Conservation (phyloP, 495 filamentous ascomycete genomes). For the Penicillium roqueforti region DNA sequence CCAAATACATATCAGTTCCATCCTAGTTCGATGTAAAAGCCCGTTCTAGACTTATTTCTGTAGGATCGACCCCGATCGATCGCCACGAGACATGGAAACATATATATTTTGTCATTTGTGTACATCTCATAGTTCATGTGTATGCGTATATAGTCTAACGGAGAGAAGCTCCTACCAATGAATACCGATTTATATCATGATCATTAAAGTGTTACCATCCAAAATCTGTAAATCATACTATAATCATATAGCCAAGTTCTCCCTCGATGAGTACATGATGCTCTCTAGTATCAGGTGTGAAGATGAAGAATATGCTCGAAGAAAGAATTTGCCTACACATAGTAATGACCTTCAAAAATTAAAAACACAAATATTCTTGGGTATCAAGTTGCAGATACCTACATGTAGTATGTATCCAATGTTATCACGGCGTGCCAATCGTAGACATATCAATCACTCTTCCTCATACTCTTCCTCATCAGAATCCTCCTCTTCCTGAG, state of each 20-base stretch:
- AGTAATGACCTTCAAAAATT: too few species aligned
- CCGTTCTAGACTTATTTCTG: neutral
- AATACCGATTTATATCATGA: too few species aligned
- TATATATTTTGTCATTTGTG: neutral
- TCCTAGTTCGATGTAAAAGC: neutral
- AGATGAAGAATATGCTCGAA: too few species aligned
- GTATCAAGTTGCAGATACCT: slow-evolving; percentile 6
- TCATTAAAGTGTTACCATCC: too few species aligned
- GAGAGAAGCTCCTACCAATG: too few species aligned
- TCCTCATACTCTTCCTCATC: neutral
- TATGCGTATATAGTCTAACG: too few species aligned
- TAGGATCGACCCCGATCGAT: neutral
- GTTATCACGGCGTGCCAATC: neutral
- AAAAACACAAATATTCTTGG: neutral
- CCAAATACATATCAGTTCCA: neutral
- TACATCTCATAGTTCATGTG: too few species aligned
- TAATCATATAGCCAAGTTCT: too few species aligned
- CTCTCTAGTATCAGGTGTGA: too few species aligned
- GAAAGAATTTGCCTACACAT: too few species aligned
- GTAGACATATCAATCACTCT: neutral
- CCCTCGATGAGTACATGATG: too few species aligned
- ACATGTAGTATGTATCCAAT: neutral
- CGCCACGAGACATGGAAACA: neutral
- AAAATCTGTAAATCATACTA: too few species aligned
- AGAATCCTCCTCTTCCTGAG: slow-evolving; percentile 10